Conservation (phyloP, 768 basidiomycete species). For the Phylloporus arenicola region DNA sequence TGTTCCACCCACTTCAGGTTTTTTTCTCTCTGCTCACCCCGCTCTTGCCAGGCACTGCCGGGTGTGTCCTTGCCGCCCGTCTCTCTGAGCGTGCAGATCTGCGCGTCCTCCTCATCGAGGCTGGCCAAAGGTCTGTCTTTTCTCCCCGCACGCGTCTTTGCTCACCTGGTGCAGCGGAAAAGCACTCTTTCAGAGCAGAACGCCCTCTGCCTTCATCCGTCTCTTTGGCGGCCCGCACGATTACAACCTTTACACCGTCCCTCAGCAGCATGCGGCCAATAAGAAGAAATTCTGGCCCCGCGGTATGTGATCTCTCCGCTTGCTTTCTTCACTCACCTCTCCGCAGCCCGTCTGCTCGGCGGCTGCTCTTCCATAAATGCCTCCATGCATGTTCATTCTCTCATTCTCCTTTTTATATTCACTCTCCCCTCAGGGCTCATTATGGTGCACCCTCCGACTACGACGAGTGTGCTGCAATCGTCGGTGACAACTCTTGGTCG, state of each 20-base stretch:
- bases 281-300: slow-evolving; percentile 58
- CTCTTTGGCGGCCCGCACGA: slow-evolving; percentile 46
- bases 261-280: slow-evolving; percentile 47
- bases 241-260: slow-evolving; percentile 52
- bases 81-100: slow-evolving; percentile 35
- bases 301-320: slow-evolving; percentile 37
- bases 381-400: slow-evolving; percentile 30
- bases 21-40: neutral
- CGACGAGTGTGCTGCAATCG: slow-evolving; percentile 56
- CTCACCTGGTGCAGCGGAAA: slow-evolving; percentile 36
- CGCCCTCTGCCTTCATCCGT: slow-evolving; percentile 39
- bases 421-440: slow-evolving; percentile 38
- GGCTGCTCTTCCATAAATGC: slow-evolving; percentile 73
- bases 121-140: slow-evolving; percentile 40
- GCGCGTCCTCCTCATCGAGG: slow-evolving; percentile 38
- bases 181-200: slow-evolving; percentile 35
- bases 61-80: slow-evolving; percentile 41
- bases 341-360: slow-evolving; percentile 63
- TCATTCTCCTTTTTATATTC: neutral
- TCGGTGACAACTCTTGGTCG: slow-evolving; percentile 52
- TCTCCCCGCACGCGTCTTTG: neutral
- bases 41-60: slow-evolving; percentile 36
- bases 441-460: slow-evolving; percentile 64
- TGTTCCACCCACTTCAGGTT: neutral
- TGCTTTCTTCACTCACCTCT: neutral